Evolutionary conservation across 2,329 filamentous ascomycete genomes (phyloP), one percentile per base, ranked within the genome.

Genomic region (Hymenoscyphus occultus): DNA sequence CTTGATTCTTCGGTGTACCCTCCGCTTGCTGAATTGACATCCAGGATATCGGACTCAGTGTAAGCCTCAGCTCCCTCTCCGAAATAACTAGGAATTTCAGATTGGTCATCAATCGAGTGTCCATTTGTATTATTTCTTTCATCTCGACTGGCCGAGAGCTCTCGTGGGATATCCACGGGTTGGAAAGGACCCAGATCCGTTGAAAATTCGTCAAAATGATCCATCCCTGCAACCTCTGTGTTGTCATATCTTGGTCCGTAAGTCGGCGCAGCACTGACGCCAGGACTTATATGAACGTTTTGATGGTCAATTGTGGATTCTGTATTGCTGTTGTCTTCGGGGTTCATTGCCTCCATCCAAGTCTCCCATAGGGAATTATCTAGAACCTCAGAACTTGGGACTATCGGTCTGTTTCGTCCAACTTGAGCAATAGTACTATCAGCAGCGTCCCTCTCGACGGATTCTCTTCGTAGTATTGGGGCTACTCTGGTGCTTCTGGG

Each of bases 351-450:
- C 22, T 58, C 63, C 32, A 72, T 64, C 74, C 73, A 75, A n/a
- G 64, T 68, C 54, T 70, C 64, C 74, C 74, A 75, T 51, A 68
- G 64, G 5, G 74, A 67, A 51, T 75, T 71, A 10, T 75, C 70
- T 13, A 69, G 9, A n/a, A 63, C 35, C 60, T 74, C 69, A 14
- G 72, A 72, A 35, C 64, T 67, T 14, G 68, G 64, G 10, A 73
- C 59, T 3, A 65, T 60, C 14, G 65, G 39, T 32, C 66, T 65
- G 13, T 35, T 39, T 40, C 60, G 61, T 57, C 73, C 73, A 42
- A 74, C 62, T 51, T 74, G 69, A 14, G 70, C 73, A 35, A 69
- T 54, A 28, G 68, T 69, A 60, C 72, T 75, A 10, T 69, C 65
- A 39, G 66, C 64, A 51, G 22, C n/a, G 3, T 51, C 45, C 12